Percentiles rank a stretch among this genome's conserved stretches.
phyloP scores from a whole-genome alignment of 192 early-diverging fungal species.

The Paraglomus brasilianum region DNA sequence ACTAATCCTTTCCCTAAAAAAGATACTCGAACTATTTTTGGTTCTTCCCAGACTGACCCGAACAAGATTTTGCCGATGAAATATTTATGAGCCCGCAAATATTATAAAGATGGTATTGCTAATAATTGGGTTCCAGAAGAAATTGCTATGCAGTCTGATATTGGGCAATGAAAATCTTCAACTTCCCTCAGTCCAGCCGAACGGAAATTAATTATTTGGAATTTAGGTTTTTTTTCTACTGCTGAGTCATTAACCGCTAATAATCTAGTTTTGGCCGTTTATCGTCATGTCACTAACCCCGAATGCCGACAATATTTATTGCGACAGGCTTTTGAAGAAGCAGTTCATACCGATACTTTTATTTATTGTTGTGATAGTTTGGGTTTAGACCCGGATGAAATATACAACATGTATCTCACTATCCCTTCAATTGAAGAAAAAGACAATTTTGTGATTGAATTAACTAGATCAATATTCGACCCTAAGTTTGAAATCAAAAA shows the following conservation, averaged over 20 bases:
- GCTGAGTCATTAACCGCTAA: constrained; percentile 9
- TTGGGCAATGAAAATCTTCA: constrained; percentile 7
- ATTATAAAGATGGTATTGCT: constrained; percentile 18
- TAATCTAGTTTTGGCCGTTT: constrained; percentile 13
- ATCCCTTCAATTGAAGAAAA: constrained; percentile 17
- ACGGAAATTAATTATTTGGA: constrained; percentile 2
- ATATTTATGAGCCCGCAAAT: constrained; percentile 13
- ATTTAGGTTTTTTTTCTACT: constrained; percentile 16
- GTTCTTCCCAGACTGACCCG: constrained; percentile 18
- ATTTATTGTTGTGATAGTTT: constrained; percentile 23
- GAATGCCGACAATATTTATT: constrained; percentile 16
- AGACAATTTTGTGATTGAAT: constrained; percentile 9
- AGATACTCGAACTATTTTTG: constrained; percentile 18
- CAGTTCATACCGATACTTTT: constrained; percentile 21
- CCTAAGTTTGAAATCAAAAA: constrained; percentile 15
- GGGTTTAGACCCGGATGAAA: constrained; percentile 17
- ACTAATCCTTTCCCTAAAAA: constrained; percentile 10
- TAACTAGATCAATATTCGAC: constrained; percentile 16
- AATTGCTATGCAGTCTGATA: constrained; percentile 15
- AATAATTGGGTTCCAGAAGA: constrained; percentile 21
- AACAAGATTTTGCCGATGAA: constrained; percentile 21
- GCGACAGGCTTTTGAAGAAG: constrained; percentile 19
- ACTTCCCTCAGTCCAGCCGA: constrained; percentile 9
- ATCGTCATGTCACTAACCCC: constrained; percentile 17
- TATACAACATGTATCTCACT: constrained; percentile 17